Evolutionary conservation across 2,329 filamentous ascomycete species (phyloP).

Genomic region (Neonectria punicea): DNA sequence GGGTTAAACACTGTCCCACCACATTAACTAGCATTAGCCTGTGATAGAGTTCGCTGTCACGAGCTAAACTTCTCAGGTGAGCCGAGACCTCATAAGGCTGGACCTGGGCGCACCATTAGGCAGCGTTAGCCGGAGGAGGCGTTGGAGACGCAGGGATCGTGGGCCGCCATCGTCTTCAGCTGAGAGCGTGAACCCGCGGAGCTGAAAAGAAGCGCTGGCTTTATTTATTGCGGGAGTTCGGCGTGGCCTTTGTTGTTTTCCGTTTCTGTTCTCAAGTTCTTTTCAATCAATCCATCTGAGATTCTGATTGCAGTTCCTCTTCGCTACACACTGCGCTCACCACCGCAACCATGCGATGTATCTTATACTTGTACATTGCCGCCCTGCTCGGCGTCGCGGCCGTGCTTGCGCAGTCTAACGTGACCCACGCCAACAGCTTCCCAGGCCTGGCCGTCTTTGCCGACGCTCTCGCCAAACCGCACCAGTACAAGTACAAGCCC

Average conservation of each 20-base stretch:
- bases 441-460: not conserved
- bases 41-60: not conserved
- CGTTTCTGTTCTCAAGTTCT: not conserved
- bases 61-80: not conserved
- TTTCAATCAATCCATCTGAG: not conserved
- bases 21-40: not conserved
- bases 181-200: not conserved
- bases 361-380: not conserved
- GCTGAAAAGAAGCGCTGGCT: not conserved
- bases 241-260: too few species aligned
- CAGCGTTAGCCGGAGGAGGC: not conserved
- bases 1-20: not conserved
- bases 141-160: not conserved
- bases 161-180: constrained; percentile 1
- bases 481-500: not conserved
- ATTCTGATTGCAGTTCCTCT: not conserved
- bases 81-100: constrained; percentile 7
- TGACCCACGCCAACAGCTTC: not conserved
- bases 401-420: not conserved
- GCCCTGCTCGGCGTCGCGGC: not conserved
- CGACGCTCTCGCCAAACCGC: not conserved
- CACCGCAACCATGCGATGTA: not conserved
- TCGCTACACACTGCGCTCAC: not conserved
- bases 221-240: not conserved
- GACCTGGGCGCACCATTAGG: not conserved